Conservation (phyloP, 768 basidiomycete genomes). For the Strobilomyces echinocephalus region DNA sequence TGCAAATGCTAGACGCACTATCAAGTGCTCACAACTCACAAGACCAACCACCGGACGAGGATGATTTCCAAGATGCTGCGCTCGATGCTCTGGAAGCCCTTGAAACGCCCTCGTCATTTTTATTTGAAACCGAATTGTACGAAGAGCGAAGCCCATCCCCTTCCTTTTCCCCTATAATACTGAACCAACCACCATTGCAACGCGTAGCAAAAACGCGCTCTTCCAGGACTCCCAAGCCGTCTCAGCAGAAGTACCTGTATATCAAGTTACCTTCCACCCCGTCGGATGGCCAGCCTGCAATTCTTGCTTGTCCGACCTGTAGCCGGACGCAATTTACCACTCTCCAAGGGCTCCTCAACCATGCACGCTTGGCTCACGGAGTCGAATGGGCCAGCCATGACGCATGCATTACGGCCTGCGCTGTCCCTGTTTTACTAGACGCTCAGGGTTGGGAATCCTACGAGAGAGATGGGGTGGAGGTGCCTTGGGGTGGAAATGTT, state of each 20-base stretch:
- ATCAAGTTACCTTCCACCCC: conserved; percentile 32
- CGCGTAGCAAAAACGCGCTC: conserved; percentile 25
- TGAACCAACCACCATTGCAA: conserved; percentile 12
- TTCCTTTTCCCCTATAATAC: conserved; percentile 15
- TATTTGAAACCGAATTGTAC: conserved; percentile 27
- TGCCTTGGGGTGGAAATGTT: conserved; percentile 32
- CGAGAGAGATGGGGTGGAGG: conserved; percentile 37
- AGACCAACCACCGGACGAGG: conserved; percentile 19
- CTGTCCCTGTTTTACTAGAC: conserved; percentile 32
- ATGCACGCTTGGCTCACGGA: conserved; percentile 46
- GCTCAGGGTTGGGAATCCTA: conserved; percentile 32
- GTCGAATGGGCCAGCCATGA: conserved; percentile 49
- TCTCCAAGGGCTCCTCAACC: conserved; percentile 49
- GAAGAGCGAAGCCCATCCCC: conserved; percentile 25
- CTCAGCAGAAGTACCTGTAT: conserved; percentile 36
- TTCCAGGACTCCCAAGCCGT: conserved; percentile 24
- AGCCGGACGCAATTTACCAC: conserved; percentile 45
- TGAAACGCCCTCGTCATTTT: conserved; percentile 35
- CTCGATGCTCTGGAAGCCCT: conserved; percentile 39
- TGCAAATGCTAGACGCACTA: conserved; percentile 36
- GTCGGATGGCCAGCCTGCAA: conserved; percentile 26
- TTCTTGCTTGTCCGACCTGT: conserved; percentile 42
- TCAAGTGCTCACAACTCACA: conserved; percentile 14
- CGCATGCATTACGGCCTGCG: conserved; percentile 45
- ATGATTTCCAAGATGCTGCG: conserved; percentile 38